Base-by-base conservation (phyloP, 805 yeast species). In the Cyberlindnera mrakii region DNA sequence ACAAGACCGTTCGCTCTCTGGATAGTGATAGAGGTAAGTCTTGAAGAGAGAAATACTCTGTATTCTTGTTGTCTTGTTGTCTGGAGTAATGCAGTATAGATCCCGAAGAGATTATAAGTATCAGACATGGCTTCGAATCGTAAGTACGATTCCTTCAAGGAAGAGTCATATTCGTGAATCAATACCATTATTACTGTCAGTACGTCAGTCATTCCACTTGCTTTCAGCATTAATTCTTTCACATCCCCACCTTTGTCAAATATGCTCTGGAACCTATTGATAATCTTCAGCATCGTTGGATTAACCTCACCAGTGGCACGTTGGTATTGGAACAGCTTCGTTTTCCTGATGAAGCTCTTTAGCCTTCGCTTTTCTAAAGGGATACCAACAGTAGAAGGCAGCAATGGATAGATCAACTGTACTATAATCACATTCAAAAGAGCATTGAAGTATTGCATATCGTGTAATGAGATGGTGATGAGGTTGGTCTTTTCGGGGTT, bases 381-480 rank as follows among this genome's bases (percentile, higher is more conserved):
- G 3, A 86, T 72, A 1, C 89, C 85, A 18, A 80, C 68, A 2
- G 74, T 74, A 8, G 59, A 45, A 0, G 80, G 75, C 1, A 87
- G 48, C 40, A 77, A 74, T 0, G 89, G 77, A 51, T 82, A 83
- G 0, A 91, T 69, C 0, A 95, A 90, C 49, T 80, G 82, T 2
- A 83, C 62, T 0, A 89, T 76, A 2, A 90, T 67, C 10, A 83
- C 45, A 49, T 81, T 83, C 16, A 84, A 60, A 35, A 91, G 57
- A 18, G 71, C 74, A 30, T 84, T 82, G 43, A 93, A 75, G 4
- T 77, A 73, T 57, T 80, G 84, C 73, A 91, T 80, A 59, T 93
- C 98, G 53, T 87, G 89, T 9, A 91, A 68, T 0, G 97, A 86
- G 14, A 91, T 81, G 8, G 83, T 68, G 10, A 85, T 49, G 35